Base-by-base conservation (phyloP, 106 monocot species). In the Hemerocallis citrina region DNA sequence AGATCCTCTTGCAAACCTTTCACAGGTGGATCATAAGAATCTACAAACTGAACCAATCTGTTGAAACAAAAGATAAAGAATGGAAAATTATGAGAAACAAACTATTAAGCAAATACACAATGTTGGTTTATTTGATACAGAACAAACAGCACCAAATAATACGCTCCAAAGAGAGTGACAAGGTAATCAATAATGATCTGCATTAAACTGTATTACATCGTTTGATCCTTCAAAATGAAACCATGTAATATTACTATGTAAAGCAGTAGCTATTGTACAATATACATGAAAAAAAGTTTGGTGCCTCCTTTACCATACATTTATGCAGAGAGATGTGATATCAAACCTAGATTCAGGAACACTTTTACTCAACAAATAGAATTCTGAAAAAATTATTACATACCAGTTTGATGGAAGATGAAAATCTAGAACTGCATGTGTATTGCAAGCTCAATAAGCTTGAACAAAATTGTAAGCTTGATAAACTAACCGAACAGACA, bases 1-100 rank as follows among this genome's bases (percentile, higher is more conserved):
- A 98, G 88, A 67, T 98, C 96, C 67, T 98, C 96, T 73, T 98
- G 96, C 75, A 98, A 77, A 37, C 96, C 96, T 78, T 98, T 91
- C 29, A 82, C 57, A 11, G 96, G 91, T 51, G 87, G 88, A 57
- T 98, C 91, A 79, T 92, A 98, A 43, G 91, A 98, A 76, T 98
- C 91, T 37, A 98, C 64, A 77, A 92, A 98, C 60, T 98, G 96
- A 66, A 88, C 91, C 81, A 98, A 79, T 68, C 96, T 98, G 84
- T 36, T 38, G 50, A 72, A 63, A 27, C 9, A 29, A 17, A 81
- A 70, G 72, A 31, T 43, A 36, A 58, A 22, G 22, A 52, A 52
- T 38, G 44, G 34, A 45, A 24, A 57, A 54, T 6, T 6, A 34
- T 63, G 28, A 34, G 29, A 52, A 36, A 54, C 25, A 7, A 34